Base-by-base conservation (phyloP, 352 stramenopile genomes). In the Phytophthora nicotianae region DNA sequence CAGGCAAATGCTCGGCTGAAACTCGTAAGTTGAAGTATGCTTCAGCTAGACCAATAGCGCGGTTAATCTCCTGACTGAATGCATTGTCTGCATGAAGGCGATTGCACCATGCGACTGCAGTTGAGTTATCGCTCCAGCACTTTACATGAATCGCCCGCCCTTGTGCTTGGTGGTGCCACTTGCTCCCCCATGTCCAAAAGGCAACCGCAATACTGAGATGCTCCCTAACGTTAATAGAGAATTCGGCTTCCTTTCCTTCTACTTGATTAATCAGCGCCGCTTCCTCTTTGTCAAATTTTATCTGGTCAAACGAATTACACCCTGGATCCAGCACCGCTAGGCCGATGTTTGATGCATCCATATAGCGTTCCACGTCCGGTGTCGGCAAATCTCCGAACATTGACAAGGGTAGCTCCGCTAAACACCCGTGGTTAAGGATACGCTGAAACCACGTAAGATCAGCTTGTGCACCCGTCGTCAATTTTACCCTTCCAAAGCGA, bases 1-100 rank as follows among this genome's bases (percentile, higher is more conserved):
- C 57, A 0, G 59, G 38, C 0, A 78, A 23, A 13, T 81, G 72
- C 0, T 32, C 32, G 0, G 35, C 45, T 1, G 47, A 50, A 0
- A 76, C 27, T 1, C 63, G 20, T 2, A 76, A 55, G 0, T 64
- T 65, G 38, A 73, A 62, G 0, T 58, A 32, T 0, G 45, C 60
- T 40, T 75, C 69, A 0, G 37, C 48, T 0, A 74, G 23, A 6
- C 73, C 62, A 17, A 81, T 72, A 0, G 16, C 9, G 1, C 70
- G 20, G 21, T 83, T 82, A 16, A 82, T 61, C 58, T 79, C 70
- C 65, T 79, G 74, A 29, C 50, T 68, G 0, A 50, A 38, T 0
- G 6, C 0, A 35, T 75, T 69, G 0, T 37, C 32, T 1, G 52
- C 56, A 5, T 58, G 26, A 0, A 75, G n/a, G 5, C 45, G 51